These are phyloP conservation scores for Suillus occidentalis DNA, from an alignment of 768 basidiomycete species.

Conservation along the genomic window DNA sequence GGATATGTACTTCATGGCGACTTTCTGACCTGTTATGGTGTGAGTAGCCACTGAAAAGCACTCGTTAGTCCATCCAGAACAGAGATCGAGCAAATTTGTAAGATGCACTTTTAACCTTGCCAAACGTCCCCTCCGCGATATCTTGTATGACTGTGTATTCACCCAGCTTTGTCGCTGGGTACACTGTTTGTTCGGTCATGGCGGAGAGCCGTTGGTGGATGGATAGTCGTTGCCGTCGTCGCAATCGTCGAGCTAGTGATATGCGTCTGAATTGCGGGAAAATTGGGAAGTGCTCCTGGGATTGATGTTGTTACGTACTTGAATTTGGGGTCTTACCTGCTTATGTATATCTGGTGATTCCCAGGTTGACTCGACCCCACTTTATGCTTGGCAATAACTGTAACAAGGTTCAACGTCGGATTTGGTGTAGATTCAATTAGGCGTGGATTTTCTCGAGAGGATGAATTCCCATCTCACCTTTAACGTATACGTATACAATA, in stretches of 20 bases:
- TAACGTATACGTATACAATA: not conserved
- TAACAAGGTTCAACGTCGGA: slow-evolving; percentile 4
- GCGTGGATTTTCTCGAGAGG: slow-evolving; percentile 1
- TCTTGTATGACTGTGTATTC: slow-evolving; percentile 88
- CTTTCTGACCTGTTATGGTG: slow-evolving; percentile 90
- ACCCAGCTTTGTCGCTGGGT: slow-evolving; percentile 75
- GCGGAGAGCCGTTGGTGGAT: slow-evolving; percentile 20
- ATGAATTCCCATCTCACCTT: not conserved
- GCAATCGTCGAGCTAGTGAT: slow-evolving; percentile 9
- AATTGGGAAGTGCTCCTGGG: slow-evolving; percentile 25
- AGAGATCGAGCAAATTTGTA: slow-evolving; percentile 18
- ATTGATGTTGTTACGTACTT: slow-evolving; percentile 20
- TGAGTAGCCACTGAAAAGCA: slow-evolving; percentile 78
- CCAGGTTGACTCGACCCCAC: not conserved
- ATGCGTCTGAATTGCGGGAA: slow-evolving; percentile 15
- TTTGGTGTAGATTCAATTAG: slow-evolving; percentile 1
- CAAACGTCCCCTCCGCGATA: slow-evolving; percentile 96
- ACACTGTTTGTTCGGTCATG: slow-evolving; percentile 33
- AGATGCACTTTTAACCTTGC: slow-evolving; percentile 95
- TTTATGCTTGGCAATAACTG: slow-evolving; percentile 1
- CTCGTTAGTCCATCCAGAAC: slow-evolving; percentile 14
- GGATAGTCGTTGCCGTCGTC: slow-evolving; percentile 6
- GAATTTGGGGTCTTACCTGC: slow-evolving; percentile 1
- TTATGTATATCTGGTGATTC: slow-evolving; percentile 4
- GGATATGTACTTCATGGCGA: slow-evolving; percentile 97